Conservation (phyloP, 2,329 filamentous ascomycete species). For the Botrytis cinerea region DNA sequence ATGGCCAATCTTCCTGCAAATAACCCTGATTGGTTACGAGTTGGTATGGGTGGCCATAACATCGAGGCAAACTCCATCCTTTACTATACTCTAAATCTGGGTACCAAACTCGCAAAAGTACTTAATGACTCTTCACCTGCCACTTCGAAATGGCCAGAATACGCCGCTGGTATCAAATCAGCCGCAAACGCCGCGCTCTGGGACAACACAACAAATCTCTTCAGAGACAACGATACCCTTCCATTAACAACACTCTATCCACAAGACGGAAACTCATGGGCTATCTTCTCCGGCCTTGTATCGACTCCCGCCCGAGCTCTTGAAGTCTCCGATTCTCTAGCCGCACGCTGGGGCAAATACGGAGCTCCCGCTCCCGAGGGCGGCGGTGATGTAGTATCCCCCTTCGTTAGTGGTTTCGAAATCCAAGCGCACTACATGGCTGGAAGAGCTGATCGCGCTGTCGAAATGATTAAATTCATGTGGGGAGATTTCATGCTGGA, state of each 20-base stretch:
- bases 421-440: constrained; percentile 57
- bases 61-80: constrained; percentile 40
- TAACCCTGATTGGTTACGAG: constrained; percentile 37
- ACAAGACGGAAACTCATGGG: constrained; percentile 61
- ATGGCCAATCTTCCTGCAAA: constrained; percentile 38
- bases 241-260: constrained; percentile 56
- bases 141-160: not conserved
- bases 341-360: constrained; percentile 52
- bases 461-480: constrained; percentile 55
- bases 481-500: constrained; percentile 63
- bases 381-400: constrained; percentile 55
- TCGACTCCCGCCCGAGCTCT: constrained; percentile 43
- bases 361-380: constrained; percentile 59
- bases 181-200: constrained; percentile 25
- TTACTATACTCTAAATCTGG: constrained; percentile 42
- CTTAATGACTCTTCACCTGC: constrained; percentile 38
- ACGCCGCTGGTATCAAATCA: constrained; percentile 24
- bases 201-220: constrained; percentile 33
- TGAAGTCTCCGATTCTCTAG: constrained; percentile 37
- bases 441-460: constrained; percentile 51
- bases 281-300: constrained; percentile 44
- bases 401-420: constrained; percentile 61
- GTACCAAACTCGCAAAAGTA: constrained; percentile 47
- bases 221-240: constrained; percentile 47
- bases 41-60: constrained; percentile 41